Evolutionary conservation across 179 eudicot genomes (phyloP), one percentile per base, ranked within the genome.

Genomic region (Camellia oleifera): DNA sequence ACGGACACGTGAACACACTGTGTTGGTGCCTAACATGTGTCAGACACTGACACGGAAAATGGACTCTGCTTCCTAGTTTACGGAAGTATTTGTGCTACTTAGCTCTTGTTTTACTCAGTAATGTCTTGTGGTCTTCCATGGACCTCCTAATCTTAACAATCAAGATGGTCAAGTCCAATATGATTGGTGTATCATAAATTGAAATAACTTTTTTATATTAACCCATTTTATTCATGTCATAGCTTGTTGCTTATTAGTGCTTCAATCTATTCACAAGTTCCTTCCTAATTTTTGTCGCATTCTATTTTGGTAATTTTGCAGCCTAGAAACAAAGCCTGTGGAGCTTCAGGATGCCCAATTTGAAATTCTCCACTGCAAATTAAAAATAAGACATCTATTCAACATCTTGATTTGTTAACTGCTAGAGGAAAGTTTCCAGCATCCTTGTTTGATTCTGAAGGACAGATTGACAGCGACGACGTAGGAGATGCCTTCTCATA

Each of bases 381-480:
- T 90, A 87, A 94, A 90, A 83, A 93, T 97, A 65, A 90, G 99
- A 87, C 92, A 89, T 81, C 84, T 97, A 54, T 94, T 85, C 96
- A 89, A 80, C 86, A 79, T n/a, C 88, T 97, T 80, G 97, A 94
- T 80, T 62, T 62, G 72, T 82, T 90, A 78, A 86, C 87, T 88
- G 81, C 88, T 77, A 90, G 88, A 81, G 99, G 98, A 77, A 91
- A 83, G 86, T 85, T 94, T 84, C 97, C 98, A n/a, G 88, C 86
- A 20, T 65, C 94, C 26, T 87, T 92, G 74, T 97, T 86, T 83
- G 99, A 97, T 81, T 86, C 93, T 74, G 90, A 89, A 54, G 98
- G 99, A 80, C 90, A 86, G 82, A 91, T 97, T 84, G 95, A 92
- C 86, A 92, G 98, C 83, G 97, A 97, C 85, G 99, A 97, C 92